Base-by-base conservation (phyloP, 768 basidiomycete species). In the Chalciporus pseudorubinellus region DNA sequence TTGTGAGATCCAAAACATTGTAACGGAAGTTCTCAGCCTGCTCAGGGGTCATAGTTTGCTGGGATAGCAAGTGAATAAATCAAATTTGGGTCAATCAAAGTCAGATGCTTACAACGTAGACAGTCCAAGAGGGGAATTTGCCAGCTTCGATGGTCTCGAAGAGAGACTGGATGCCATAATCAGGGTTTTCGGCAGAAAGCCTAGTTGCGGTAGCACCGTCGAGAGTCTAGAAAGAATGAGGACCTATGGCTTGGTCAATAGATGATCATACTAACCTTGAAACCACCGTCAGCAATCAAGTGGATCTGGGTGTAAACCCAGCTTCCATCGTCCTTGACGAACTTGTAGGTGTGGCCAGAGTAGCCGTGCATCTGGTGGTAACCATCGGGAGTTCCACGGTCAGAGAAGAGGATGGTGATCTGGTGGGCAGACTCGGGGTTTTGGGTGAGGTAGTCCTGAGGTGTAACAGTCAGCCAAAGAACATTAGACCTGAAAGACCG, bases 21-120 rank as follows among this genome's bases (percentile, higher is more conserved):
- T 91, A 89, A 42, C 86, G 84, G 82, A 89, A 92, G 34, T 79
- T 78, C 76, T 95, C 89, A 13, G 94, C 95, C 75, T 98, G 88
- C 65, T 89, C 80, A 1, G 87, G 77, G 0, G 92, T 93, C 92
- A 97, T 95, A 14, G 85, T 92, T 87, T 98, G 95, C 75, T 88
- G 61, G 19, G 50, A 60, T 39, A 47, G 55, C 11, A 47, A 49
- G 21, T 52, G 55, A 57, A 53, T 46, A 20, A 55, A 48, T 14
- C 18, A 16, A 18, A 47, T 10, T 22, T 10, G 7, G 39, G 6
- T 19, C 24, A 6, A 22, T 31, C 2, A 21, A 16, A 19, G 22
- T 24, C 6, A 22, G 3, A 29, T 59, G 77, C 84, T 58, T 64
- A 88, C 87, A 22, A 95, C 78, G 61, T 87, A 92, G 51, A 95